Evolutionary conservation across 169 alveolate species (phyloP), one percentile per base, ranked within the genome.

Genomic region (Eimeria maxima): DNA sequence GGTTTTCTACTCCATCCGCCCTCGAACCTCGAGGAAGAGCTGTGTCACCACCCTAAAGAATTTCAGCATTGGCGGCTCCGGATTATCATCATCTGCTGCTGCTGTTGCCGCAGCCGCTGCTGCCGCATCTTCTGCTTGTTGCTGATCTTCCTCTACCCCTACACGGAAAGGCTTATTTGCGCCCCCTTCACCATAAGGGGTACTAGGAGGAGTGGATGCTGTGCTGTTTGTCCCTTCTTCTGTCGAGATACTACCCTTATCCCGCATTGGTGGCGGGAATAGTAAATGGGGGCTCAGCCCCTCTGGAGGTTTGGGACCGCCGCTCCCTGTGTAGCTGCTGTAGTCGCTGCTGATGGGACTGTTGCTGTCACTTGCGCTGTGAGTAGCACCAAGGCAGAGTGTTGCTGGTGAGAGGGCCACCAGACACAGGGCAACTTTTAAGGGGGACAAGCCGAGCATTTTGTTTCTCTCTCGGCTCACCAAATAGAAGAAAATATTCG

Each of bases 381-480:
- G 13, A 20, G 18, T 0, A 11, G 45, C 45, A 3, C 47, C 78
- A 67, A 14, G 3, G 38, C 20, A n/a, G 38, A n/a, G 42, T 3
- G 74, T 7, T 24, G 78, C 42, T 1, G 78, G 47, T 5, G 78
- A 67, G 78, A 67, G 24, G 22, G 47, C 78, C 47, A 27, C 44
- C 45, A 67, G 24, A 27, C 18, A 67, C 22, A 67, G 22, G 78
- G 78, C 78, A 16, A 14, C 45, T 22, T 42, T 16, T 67, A 20
- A 47, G 44, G 3, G 78, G 78, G 78, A 42, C 78, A 42, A 67
- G 78, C 78, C 78, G 20, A 42, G 78, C 78, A 67, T 67, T 27
- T 29, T 67, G 78, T 27, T n/a, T n/a, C 0, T 67, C 27, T 67
- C 45, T 7, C 78, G 22, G 18, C 45, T 10, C 5, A 27, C 7